A percentile compares a stretch with the other conserved stretches of the same genome.
Conservation (phyloP, 1,139 yeast genomes). For the Yamadazyma triangularis region DNA sequence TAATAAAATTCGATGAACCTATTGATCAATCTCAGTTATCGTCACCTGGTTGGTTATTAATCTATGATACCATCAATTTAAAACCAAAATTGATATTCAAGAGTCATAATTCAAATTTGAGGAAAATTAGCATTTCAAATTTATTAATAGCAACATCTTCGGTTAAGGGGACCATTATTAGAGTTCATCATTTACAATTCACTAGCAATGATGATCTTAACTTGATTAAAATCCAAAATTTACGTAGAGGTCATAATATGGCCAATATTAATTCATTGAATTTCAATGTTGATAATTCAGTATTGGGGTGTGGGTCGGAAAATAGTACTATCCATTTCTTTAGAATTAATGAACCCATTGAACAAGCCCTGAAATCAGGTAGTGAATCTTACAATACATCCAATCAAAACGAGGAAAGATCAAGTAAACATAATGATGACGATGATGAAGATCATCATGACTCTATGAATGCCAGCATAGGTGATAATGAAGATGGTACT, state of each 20-base stretch:
- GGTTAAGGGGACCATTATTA: slow-evolving; percentile 64
- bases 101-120: slow-evolving; percentile 54
- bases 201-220: slow-evolving; percentile 12
- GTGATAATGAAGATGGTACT: slow-evolving; percentile 6
- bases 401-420: slow-evolving; percentile 5
- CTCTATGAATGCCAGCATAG: slow-evolving; percentile 5
- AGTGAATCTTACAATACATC: too few species aligned
- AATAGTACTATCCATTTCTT: slow-evolving; percentile 70
- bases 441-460: slow-evolving; percentile 4
- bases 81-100: slow-evolving; percentile 54
- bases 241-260: slow-evolving; percentile 66
- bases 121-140: slow-evolving; percentile 43
- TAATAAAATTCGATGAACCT: slow-evolving; percentile 11
- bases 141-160: slow-evolving; percentile 63
- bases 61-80: slow-evolving; percentile 58
- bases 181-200: slow-evolving; percentile 36
- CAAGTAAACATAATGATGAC: slow-evolving; percentile 7
- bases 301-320: slow-evolving; percentile 64
- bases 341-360: slow-evolving; percentile 23
- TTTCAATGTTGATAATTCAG: slow-evolving; percentile 46
- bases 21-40: slow-evolving; percentile 3
- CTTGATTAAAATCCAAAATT: slow-evolving; percentile 41
- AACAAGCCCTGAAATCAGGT: not conserved
- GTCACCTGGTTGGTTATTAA: slow-evolving; percentile 38
- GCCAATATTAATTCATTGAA: slow-evolving; percentile 52